phyloP scores from a whole-genome alignment of 257 asterid genomes.

The Plantago ovata region DNA sequence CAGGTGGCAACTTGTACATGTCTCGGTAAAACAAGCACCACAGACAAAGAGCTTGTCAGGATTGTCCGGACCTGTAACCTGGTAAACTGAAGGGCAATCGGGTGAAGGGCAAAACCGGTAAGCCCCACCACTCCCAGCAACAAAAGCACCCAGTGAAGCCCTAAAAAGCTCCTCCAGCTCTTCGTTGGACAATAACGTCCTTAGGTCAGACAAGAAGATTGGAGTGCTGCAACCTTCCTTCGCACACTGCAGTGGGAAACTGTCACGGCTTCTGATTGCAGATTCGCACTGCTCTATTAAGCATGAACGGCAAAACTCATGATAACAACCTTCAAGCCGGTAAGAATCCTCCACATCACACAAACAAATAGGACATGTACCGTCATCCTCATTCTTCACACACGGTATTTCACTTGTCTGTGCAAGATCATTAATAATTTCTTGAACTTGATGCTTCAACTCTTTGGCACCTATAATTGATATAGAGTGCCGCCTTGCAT shows the following conservation, averaged over 20 bases:
- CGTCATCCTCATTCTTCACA: constrained; percentile 25
- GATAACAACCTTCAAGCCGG: constrained; percentile 67
- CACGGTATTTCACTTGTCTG: constrained; percentile 29
- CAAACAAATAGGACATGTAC: constrained; percentile 71
- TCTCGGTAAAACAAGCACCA: constrained; percentile 73
- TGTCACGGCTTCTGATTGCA: constrained; percentile 52
- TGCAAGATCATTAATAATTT: constrained; percentile 41
- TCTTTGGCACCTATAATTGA: constrained; percentile 54
- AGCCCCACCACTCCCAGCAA: constrained; percentile 58
- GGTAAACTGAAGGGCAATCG: constrained; percentile 82
- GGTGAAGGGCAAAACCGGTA: constrained; percentile 92
- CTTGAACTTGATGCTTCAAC: constrained; percentile 60
- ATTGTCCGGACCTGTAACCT: constrained; percentile 33
- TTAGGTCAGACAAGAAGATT: constrained; percentile 57
- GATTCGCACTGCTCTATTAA: constrained; percentile 78
- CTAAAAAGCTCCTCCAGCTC: constrained; percentile 78
- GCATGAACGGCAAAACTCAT: constrained; percentile 65
- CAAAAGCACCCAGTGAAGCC: constrained; percentile 67
- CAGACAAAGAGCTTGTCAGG: constrained; percentile 43
- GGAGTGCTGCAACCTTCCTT: constrained; percentile 45
- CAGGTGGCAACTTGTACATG: constrained; percentile 82
- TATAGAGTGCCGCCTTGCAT: constrained; percentile 57
- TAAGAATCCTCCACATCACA: constrained; percentile 70
- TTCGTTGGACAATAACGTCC: constrained; percentile 44
- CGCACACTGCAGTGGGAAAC: constrained; percentile 64